phyloP scores from a whole-genome alignment of 129 eudicot species.

The Saposhnikovia divaricata region DNA sequence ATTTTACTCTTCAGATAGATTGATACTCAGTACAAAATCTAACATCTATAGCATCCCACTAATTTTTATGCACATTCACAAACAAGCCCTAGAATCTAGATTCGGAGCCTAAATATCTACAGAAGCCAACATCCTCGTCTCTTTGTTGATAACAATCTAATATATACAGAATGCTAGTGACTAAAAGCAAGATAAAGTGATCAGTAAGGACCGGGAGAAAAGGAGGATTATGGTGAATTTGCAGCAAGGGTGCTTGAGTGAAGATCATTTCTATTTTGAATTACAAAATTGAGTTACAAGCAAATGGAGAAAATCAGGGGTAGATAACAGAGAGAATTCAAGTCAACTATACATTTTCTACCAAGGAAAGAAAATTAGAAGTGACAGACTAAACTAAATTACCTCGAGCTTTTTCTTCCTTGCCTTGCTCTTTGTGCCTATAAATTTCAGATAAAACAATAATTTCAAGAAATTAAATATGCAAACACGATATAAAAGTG shows the following conservation, averaged over 20 bases:
- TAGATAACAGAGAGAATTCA: too few species aligned
- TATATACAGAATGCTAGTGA: background rate
- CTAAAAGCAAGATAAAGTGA: background rate
- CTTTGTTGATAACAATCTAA: background rate
- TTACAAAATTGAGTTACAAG: background rate
- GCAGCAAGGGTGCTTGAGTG: background rate
- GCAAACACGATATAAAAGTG: background rate
- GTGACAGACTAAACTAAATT: background rate
- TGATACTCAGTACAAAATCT: background rate
- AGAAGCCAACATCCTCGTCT: background rate
- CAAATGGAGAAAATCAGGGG: background rate
- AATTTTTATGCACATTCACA: background rate
- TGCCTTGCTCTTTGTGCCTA: slow-evolving; percentile 35
- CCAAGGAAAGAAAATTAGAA: background rate
- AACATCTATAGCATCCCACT: background rate
- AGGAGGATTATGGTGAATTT: background rate
- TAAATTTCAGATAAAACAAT: slow-evolving; percentile 10
- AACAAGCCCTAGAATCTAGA: background rate
- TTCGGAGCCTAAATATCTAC: background rate
- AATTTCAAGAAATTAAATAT: background rate
- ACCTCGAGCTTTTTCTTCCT: slow-evolving; percentile 41
- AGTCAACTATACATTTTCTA: background rate
- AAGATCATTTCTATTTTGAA: background rate
- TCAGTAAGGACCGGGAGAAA: background rate
- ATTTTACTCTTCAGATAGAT: background rate